These are phyloP conservation scores for Aspergillus olivimuriae DNA, from an alignment of 495 filamentous ascomycete species.

Conservation along the genomic window DNA sequence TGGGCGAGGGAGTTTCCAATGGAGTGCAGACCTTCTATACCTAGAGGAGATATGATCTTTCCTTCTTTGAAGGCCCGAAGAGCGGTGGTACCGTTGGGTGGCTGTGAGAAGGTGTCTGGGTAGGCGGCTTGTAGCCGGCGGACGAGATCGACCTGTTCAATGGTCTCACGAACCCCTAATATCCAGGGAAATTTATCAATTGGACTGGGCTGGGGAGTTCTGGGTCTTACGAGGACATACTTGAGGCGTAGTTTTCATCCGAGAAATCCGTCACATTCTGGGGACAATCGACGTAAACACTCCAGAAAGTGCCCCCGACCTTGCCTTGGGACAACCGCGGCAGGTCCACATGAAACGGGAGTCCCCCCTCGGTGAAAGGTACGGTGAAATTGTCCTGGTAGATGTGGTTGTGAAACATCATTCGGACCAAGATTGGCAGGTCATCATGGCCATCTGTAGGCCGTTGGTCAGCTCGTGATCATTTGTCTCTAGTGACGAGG, in stretches of 20 bases:
- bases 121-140: constrained; percentile 61
- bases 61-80: constrained; percentile 51
- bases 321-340: constrained; percentile 49
- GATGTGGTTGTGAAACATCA: constrained; percentile 68
- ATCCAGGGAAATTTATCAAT: neutral
- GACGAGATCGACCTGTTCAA: constrained; percentile 81
- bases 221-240: constrained; percentile 24
- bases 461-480: constrained; percentile 3
- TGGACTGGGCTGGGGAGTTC: neutral
- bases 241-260: constrained; percentile 58
- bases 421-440: constrained; percentile 66
- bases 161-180: constrained; percentile 60
- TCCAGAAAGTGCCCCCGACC: constrained; percentile 79
- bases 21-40: constrained; percentile 90
- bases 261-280: constrained; percentile 64
- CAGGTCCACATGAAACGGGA: constrained; percentile 73
- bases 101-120: constrained; percentile 58
- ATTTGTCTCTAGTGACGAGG: neutral
- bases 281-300: constrained; percentile 76
- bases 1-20: constrained; percentile 81
- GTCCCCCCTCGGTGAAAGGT: constrained; percentile 58
- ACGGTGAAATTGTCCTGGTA: constrained; percentile 65
- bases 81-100: constrained; percentile 51
- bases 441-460: constrained; percentile 88
- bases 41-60: constrained; percentile 63